Conservation (phyloP, 768 basidiomycete genomes). For the Collybia sp. region DNA sequence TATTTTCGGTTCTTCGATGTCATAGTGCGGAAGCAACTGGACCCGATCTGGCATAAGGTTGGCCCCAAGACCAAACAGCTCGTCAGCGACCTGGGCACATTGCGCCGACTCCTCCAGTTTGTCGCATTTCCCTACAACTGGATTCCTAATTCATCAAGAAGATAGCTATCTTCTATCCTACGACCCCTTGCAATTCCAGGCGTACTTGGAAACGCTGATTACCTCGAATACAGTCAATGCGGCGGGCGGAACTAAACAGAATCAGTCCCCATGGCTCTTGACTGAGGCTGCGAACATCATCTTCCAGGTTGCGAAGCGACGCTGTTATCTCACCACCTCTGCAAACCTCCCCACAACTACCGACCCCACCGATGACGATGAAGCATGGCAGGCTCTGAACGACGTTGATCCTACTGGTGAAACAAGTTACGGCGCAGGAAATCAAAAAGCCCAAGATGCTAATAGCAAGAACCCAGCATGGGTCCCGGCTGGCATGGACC, state of each 20-base stretch:
- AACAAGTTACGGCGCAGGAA: conserved; percentile 5
- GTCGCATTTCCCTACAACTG: conserved; percentile 15
- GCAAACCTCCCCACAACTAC: conserved; percentile 21
- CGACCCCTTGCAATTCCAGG: conserved; percentile 86
- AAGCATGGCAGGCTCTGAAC: conserved; percentile 71
- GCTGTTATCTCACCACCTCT: conserved; percentile 64
- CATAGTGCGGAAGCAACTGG: conserved; percentile 83
- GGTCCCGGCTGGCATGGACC: conserved; percentile 76
- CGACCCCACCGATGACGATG: conserved; percentile 56
- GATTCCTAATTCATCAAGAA: too few species aligned
- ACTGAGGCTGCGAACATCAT: conserved; percentile 89
- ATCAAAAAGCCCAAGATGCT: conserved; percentile 13
- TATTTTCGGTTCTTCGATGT: conserved; percentile 92
- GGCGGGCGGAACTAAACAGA: conserved; percentile 51
- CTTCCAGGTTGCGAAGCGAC: conserved; percentile 70
- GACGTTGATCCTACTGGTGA: conserved; percentile 44
- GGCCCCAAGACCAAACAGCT: conserved; percentile 90
- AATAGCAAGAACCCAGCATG: conserved; percentile 40
- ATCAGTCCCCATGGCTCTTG: conserved; percentile 86
- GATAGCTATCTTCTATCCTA: conserved; percentile 81
- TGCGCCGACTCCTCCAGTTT: conserved; percentile 79
- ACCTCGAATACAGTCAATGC: conserved; percentile 44
- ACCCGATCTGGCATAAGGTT: conserved; percentile 96
- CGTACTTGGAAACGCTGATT: conserved; percentile 85
- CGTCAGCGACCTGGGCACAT: conserved; percentile 80